Base-by-base conservation (phyloP, 2,329 filamentous ascomycete genomes). In the Fusarium subtropicale region DNA sequence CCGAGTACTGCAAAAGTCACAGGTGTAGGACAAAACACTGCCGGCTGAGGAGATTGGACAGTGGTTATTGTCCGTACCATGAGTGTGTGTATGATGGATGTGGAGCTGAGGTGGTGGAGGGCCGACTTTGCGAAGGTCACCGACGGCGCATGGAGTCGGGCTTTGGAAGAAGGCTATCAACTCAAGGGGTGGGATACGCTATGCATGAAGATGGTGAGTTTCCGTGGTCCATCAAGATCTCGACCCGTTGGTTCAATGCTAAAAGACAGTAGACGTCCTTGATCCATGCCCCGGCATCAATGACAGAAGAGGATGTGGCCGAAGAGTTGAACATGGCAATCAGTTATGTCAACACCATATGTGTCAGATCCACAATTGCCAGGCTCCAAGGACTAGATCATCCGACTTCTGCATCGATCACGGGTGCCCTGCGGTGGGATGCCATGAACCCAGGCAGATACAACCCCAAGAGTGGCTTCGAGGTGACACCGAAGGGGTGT, bases 31-130 rank as follows among this genome's bases (percentile, higher is more conserved):
- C 56, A 9, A 60, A 61, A 39, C 67, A 63, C 16, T 78, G 77
- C 39, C 52, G 47, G 22, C 63, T 66, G 58, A 71, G 59, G 38
- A 72, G 55, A 47, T 50, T 69, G 53, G 66, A 68, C 8, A 66
- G 65, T 4, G 61, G 66, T 9, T 73, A 65, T 34, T 78, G 76
- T 34, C 61, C 63, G 9, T 64, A 66, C 47, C 76, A 78, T 34
- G 65, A 76, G 64, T 78, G 76, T 30, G 66, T 65, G 0, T 51
- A 68, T 28, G 74, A 69, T 41, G 75, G 69, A 12, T 78, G 76
- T 44, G 63, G 62, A 16, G 63, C 52, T 15, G 74, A 76, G 56
- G 71, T 65, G 12, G 39, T 42, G 20, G 38, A 59, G 38, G 69
- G 60, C 26, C 63, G 71, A 15, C 70, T 73, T 59, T 77, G 76